Evolutionary conservation across 2,329 filamentous ascomycete species (phyloP), one percentile per base, ranked within the genome.

Genomic region (Hirsutella minnesotensis): DNA sequence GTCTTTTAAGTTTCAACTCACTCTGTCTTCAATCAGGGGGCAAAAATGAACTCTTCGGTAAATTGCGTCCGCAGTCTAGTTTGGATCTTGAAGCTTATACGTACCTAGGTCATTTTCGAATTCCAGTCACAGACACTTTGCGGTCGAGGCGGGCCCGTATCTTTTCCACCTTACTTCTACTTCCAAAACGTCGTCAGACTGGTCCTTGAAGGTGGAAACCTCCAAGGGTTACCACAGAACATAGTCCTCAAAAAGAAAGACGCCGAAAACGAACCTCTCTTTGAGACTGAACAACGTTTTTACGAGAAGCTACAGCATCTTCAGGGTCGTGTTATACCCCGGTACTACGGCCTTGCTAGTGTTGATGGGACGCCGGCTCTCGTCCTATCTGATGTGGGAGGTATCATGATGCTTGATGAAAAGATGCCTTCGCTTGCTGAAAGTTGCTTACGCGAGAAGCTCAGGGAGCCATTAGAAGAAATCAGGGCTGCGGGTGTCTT

Each of bases 361-460:
- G 18, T 39, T 12, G 37, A 39, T n/a, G 37, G 37, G 22, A 39
- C 37, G 37, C 22, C 37, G 18, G 37, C 37, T 39, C 37, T 39
- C 37, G 37, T 39, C 20, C 22, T 39, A n/a, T 39, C 37, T 39
- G 22, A 39, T 18, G n/a, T 39, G 5, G 37, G 37, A n/a, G 37
- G 37, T 8, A 39, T 39, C 16, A 39, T 15, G 24, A 39, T 39
- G 37, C 36, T 38, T 24, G 16, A 38, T 24, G 36, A 38, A 38
- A n/a, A n/a, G n/a, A 38, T 38, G 36, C 36, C 36, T 24, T 24
- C 5, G 12, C 36, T 38, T 24, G 20, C 36, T 38, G 36, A 38
- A 38, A 24, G 36, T 22, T 19, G 13, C 37, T 19, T 39, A 7
- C 37, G 22, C 21, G 22, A 39, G 22, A 39, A 22, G 22, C 37